A percentile compares a stretch with the other conserved stretches of the same genome.
Evolutionary conservation across 257 asterid genomes (phyloP).

Genomic region (Solanum habrochaites): DNA sequence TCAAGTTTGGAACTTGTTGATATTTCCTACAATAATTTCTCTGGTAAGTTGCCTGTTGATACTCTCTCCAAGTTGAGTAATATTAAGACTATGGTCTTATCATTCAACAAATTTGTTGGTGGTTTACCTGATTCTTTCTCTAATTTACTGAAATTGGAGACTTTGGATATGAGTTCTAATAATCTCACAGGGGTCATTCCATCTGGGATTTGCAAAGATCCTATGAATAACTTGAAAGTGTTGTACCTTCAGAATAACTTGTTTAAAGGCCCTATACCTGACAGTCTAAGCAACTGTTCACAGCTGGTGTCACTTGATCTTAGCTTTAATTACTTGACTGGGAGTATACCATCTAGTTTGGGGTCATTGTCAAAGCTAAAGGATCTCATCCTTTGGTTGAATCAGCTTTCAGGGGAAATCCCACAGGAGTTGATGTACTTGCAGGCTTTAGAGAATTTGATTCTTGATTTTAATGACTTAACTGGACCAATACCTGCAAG

Average conservation of each 20-base stretch:
- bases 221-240: slow-evolving; percentile 40
- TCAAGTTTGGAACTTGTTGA: slow-evolving; percentile 49
- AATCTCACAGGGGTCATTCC: slow-evolving; percentile 62
- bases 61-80: slow-evolving; percentile 39
- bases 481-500: slow-evolving; percentile 60
- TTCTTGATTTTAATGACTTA: slow-evolving; percentile 84
- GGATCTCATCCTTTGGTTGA: slow-evolving; percentile 72
- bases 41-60: slow-evolving; percentile 70
- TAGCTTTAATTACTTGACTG: slow-evolving; percentile 61
- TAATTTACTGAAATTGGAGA: slow-evolving; percentile 39
- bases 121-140: slow-evolving; percentile 62
- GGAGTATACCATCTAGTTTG: slow-evolving; percentile 57
- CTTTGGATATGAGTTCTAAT: slow-evolving; percentile 79
- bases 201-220: slow-evolving; percentile 49
- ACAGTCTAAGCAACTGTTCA: slow-evolving; percentile 59
- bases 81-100: slow-evolving; percentile 45
- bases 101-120: slow-evolving; percentile 67
- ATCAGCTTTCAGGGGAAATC: slow-evolving; percentile 74
- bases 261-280: slow-evolving; percentile 61
- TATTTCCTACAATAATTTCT: slow-evolving; percentile 52
- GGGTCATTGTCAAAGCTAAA: slow-evolving; percentile 47
- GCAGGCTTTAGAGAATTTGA: slow-evolving; percentile 60
- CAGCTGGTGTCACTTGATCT: slow-evolving; percentile 79
- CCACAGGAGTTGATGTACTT: slow-evolving; percentile 62
- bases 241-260: slow-evolving; percentile 77